Base-by-base conservation (phyloP, 345 rosid species). In the Microthlaspi erraticum region DNA sequence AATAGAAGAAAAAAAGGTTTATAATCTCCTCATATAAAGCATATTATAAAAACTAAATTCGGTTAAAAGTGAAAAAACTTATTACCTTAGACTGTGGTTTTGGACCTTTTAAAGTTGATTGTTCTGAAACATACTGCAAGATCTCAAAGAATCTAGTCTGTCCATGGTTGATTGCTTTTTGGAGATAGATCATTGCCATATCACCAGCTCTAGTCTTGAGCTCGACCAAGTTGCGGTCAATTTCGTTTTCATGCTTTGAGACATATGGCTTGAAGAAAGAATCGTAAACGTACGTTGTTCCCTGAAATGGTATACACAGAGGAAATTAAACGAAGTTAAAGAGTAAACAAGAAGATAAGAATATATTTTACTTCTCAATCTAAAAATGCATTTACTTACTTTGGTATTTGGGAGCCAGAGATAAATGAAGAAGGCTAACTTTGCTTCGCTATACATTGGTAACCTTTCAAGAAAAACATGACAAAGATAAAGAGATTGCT, bases 391-490 rank as follows among this genome's bases (percentile, higher is more conserved):
- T 13, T 63, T 14, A 32, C 83, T 18, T 84, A 90, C 96, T 68
- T 74, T 87, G 45, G 98, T 87, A 70, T 84, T 80, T 0, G 87
- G 89, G 46, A 83, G 70, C 96, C 97, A 87, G 13, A 93, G 85
- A 68, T 91, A 88, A 64, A 88, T 36, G 45, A 85, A 79, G 69
- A 88, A 81, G 12, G 91, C 92, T 73, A 93, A 64, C 76, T 91
- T 89, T 5, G 88, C 96, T 69, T 89, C 97, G 7, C 82, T 82
- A 60, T 91, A 87, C 89, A 91, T 77, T 0, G 94, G 96, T 32
- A 91, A 66, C 94, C 96, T 91, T 91, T 60, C 8, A 68, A 18
- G 53, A 46, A 39, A 71, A n/a, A 4, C 74, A 75, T 18, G 34
- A 23, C 37, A 56, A 14, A 29, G 29, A 48, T 18, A 11, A 16